Conservation (phyloP, 2,329 filamentous ascomycete genomes). For the Xylaria polymorpha region DNA sequence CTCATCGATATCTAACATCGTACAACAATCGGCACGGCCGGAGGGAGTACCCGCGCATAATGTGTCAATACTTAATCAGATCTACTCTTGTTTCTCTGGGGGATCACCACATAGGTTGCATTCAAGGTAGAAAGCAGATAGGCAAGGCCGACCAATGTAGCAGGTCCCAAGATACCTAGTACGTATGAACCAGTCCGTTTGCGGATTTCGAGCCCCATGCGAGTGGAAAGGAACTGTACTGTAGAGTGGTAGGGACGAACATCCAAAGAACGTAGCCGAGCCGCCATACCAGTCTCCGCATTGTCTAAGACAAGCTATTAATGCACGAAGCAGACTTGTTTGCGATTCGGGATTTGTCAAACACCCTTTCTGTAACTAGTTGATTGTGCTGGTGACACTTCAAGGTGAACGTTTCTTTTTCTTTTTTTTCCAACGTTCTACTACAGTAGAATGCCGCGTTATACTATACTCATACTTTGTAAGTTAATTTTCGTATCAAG, state of each 20-base stretch:
- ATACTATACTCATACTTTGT: not conserved
- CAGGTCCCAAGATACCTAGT: slow-evolving; percentile 2
- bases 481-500: not conserved
- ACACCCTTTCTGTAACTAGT: not conserved
- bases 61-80: slow-evolving; percentile 7
- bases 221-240: not conserved
- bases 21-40: slow-evolving; percentile 12
- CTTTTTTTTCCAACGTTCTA: not conserved
- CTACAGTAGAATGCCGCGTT: not conserved
- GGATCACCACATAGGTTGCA: slow-evolving; percentile 13
- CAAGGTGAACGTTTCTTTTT: not conserved
- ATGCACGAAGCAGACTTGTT: not conserved
- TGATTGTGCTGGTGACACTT: not conserved
- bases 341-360: not conserved
- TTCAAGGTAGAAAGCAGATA: not conserved
- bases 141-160: not conserved
- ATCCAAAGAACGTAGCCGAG: not conserved
- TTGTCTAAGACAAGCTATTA: not conserved
- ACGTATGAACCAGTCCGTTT: not conserved
- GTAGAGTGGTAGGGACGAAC: not conserved
- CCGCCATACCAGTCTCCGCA: not conserved
- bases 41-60: slow-evolving; percentile 10
- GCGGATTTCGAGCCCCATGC: not conserved
- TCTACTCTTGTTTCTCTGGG: not conserved
- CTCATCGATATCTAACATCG: not conserved